These are phyloP conservation scores for Plectosphaerella plurivora DNA, from an alignment of 2,329 filamentous ascomycete genomes.

Conservation along the genomic window DNA sequence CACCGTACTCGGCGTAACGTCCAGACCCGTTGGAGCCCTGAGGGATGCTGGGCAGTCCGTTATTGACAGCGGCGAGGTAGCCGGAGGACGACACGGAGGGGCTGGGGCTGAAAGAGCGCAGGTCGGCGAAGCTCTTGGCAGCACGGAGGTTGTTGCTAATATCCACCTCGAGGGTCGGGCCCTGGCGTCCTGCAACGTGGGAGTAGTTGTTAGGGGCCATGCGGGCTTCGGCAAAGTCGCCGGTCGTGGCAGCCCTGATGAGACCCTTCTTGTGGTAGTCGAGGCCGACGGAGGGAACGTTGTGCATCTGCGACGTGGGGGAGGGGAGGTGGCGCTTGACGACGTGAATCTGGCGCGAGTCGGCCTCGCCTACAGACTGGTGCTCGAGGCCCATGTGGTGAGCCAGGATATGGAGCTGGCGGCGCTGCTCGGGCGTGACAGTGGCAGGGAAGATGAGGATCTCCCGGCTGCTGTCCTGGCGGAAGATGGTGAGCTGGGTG, in stretches of 20 bases:
- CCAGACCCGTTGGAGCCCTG: conserved; percentile 25
- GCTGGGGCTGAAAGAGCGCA: conserved; percentile 92
- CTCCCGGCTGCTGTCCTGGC: conserved; percentile 72
- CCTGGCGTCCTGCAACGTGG: conserved; percentile 72
- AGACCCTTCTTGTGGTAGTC: conserved; percentile 80
- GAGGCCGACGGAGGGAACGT: conserved; percentile 57
- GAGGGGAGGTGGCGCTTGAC: conserved; percentile 61
- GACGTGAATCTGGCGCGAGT: conserved; percentile 86
- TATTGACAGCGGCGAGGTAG: conserved; percentile 57
- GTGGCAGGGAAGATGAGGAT: conserved; percentile 79
- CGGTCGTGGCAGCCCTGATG: conserved; percentile 89
- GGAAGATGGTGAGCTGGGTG: conserved; percentile 85
- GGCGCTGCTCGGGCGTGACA: conserved; percentile 77
- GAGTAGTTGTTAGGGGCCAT: conserved; percentile 62
- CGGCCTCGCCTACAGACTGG: conserved; percentile 80
- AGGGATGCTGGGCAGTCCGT: conserved; percentile 51
- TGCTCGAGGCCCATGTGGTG: conserved; percentile 94
- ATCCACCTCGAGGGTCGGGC: conserved; percentile 82
- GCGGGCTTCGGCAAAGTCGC: conserved; percentile 75
- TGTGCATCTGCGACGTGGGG: conserved; percentile 51
- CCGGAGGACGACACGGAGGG: conserved; percentile 86
- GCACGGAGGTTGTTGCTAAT: conserved; percentile 81
- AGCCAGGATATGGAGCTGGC: conserved; percentile 88
- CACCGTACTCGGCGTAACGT: conserved; percentile 42
- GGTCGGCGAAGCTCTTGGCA: conserved; percentile 93